Evolutionary conservation across 305 asterid genomes (phyloP).

Genomic region (Stenogyne calaminthoides): DNA sequence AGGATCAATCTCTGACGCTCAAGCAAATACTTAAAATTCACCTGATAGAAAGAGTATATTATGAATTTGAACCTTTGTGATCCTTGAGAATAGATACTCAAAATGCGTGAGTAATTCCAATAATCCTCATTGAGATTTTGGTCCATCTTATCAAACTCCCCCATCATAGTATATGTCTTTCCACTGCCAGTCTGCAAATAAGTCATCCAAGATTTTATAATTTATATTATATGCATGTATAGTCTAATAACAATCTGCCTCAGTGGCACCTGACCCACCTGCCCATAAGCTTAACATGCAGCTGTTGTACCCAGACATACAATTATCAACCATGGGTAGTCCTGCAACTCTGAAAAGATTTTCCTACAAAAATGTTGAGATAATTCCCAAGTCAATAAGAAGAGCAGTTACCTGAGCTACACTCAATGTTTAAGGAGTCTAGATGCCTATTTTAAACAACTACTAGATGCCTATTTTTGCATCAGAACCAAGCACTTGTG

Average conservation of each 20-base stretch:
- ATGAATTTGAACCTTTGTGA: slow-evolving; percentile 53
- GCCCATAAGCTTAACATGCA: slow-evolving; percentile 96
- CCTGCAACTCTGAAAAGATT: slow-evolving; percentile 78
- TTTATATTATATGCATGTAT: background rate
- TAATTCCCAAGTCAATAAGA: slow-evolving; percentile 15
- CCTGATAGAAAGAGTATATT: background rate
- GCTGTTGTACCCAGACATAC: slow-evolving; percentile 92
- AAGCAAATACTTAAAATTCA: background rate
- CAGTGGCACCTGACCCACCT: slow-evolving; percentile 44
- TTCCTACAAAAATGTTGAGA: slow-evolving; percentile 47
- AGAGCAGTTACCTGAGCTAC: no score
- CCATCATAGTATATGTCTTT: slow-evolving; percentile 89
- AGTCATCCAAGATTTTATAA: slow-evolving; percentile 14
- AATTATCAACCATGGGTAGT: slow-evolving; percentile 87
- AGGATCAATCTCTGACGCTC: slow-evolving; percentile 19
- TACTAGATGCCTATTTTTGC: background rate
- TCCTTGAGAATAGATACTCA: slow-evolving; percentile 71
- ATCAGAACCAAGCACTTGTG: background rate
- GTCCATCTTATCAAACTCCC: slow-evolving; percentile 61
- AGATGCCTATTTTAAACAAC: slow-evolving; percentile 1
- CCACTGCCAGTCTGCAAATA: slow-evolving; percentile 86
- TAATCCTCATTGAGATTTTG: slow-evolving; percentile 60
- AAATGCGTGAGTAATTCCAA: slow-evolving; percentile 81
- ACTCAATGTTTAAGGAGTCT: no score
- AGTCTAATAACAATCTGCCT: slow-evolving; percentile 20